Evolutionary conservation across 169 alveolate species (phyloP).

Genomic region (Condylostoma magnum): DNA sequence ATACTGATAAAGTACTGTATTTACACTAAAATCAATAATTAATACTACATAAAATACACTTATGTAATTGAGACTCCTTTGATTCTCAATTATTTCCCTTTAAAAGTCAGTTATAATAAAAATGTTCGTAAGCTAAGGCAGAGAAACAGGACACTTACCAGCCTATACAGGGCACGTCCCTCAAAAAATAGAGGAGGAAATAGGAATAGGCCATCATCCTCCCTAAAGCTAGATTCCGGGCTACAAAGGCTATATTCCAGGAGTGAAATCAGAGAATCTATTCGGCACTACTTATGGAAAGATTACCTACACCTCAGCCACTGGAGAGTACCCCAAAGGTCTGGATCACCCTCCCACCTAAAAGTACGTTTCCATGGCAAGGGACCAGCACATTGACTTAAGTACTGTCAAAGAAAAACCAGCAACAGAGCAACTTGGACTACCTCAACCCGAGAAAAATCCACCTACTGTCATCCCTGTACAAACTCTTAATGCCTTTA

Average conservation of each 20-base stretch:
- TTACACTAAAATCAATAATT: too few relatives aligned
- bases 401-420: conserved; percentile 17
- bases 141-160: conserved; percentile 43
- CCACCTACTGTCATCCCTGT: conserved; percentile 36
- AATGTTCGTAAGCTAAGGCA: too few relatives aligned
- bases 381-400: too few relatives aligned
- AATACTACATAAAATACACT: too few relatives aligned
- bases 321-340: conserved; percentile 47
- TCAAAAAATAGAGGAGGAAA: neutral
- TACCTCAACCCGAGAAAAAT: neutral
- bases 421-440: too few relatives aligned
- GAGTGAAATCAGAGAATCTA: conserved; percentile 57
- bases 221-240: conserved; percentile 44
- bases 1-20: too few relatives aligned
- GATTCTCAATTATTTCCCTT: too few relatives aligned
- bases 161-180: conserved; percentile 60
- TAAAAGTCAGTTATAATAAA: too few relatives aligned
- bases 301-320: conserved; percentile 39
- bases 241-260: conserved; percentile 73
- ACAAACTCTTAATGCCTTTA: conserved; percentile 39
- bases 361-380: conserved; percentile 49
- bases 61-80: too few relatives aligned
- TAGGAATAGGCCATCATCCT: neutral
- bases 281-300: conserved; percentile 66
- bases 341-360: conserved; percentile 41